phyloP scores from a whole-genome alignment of 176 grass and related monocot genomes.

The Juncus inflexus region DNA sequence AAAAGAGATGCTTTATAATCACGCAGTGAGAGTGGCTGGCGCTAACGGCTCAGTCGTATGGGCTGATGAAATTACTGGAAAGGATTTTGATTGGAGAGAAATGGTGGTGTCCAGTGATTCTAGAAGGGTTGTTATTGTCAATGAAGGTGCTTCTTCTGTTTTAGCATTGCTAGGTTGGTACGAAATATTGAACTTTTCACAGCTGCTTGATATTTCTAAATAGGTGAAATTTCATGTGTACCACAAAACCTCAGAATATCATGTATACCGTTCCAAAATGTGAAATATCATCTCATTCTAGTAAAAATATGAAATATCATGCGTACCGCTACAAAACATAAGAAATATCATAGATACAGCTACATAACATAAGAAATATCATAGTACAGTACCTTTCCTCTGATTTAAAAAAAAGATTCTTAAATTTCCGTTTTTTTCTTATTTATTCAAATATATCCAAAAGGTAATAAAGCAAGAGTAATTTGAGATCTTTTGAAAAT shows the following conservation, averaged over 20 bases:
- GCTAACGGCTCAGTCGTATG: conserved; percentile 35
- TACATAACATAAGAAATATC: neutral
- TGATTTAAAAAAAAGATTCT: neutral
- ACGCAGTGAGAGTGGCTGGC: conserved; percentile 55
- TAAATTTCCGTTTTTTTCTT: neutral
- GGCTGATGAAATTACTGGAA: conserved; percentile 41
- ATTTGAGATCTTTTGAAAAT: neutral
- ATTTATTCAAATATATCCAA: neutral
- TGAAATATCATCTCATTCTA: too few relatives aligned
- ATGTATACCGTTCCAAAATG: neutral
- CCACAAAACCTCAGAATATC: neutral
- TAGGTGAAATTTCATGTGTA: neutral
- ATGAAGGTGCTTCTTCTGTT: conserved; percentile 64
- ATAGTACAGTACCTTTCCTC: neutral
- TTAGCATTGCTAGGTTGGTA: conserved; percentile 62
- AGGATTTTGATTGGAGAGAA: conserved; percentile 30
- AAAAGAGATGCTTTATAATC: conserved; percentile 72
- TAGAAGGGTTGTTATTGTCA: conserved; percentile 75
- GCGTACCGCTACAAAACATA: neutral
- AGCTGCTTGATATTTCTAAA: too few relatives aligned
- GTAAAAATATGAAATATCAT: neutral
- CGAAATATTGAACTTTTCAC: neutral
- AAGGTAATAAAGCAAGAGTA: too few relatives aligned
- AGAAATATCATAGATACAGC: neutral
- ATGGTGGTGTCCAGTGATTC: conserved; percentile 15